Evolutionary conservation across 2,329 filamentous ascomycete species (phyloP), one percentile per base, ranked within the genome.

Genomic region (Nemania bipapillata): DNA sequence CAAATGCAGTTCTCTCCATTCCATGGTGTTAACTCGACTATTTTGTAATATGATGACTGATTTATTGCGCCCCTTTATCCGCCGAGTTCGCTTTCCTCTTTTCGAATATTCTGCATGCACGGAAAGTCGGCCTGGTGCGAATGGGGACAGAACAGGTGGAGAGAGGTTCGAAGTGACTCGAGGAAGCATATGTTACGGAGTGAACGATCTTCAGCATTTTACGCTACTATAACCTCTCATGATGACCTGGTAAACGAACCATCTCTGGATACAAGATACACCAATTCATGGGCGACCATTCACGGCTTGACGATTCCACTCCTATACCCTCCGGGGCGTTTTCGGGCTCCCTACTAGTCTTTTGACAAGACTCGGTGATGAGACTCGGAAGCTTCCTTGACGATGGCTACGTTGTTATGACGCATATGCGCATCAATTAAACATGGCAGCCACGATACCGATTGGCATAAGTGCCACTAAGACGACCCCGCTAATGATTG

Each of bases 391-490:
- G 66, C 68, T 73, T 74, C 76, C 73, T 75, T 79, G 73, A 79
- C 75, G 78, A 79, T 77, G 77, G 77, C 76, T 78, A 79, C 77
- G 77, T 74, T 77, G 74, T 79, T 79, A 79, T 77, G 78, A 79
- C 75, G 77, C 77, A 78, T 73, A 78, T 70, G 77, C 75, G 75
- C 75, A 76, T 78, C 77, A 75, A 74, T 76, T 77, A 74, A 76
- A 77, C 70, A 78, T 75, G 74, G 74, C 74, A 76, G 50, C 72
- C 62, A 68, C 73, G 72, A 74, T 72, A 65, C 73, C 70, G 61
- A 70, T 71, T 73, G 75, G 73, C 66, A 47, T 17, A 45, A 42
- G 20, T 17, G 12, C 63, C 63, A 63, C 68, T 55, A 70, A 65
- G 72, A 67, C 66, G 56, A 66, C 72, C 73, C 73, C 74, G 68